Percentiles rank a stretch among this genome's conserved stretches.
These are phyloP conservation scores for Ettlia oleoabundans DNA, from an alignment of 139 green algal genomes.

Conservation along the genomic window DNA sequence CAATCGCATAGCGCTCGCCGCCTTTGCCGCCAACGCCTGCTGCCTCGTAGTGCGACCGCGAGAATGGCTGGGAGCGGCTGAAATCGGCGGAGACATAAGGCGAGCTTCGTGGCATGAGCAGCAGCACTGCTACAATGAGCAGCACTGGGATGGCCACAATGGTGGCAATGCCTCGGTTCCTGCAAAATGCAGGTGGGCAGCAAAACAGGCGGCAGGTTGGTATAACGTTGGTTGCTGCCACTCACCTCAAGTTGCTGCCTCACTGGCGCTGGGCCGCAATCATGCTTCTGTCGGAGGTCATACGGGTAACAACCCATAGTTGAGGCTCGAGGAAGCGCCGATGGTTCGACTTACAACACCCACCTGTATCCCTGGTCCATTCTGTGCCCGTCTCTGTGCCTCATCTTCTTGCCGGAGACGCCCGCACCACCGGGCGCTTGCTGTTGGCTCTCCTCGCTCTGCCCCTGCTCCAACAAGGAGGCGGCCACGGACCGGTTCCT, in stretches of 20 bases:
- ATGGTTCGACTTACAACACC: background rate
- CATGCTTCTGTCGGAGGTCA: too few species aligned
- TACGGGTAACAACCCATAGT: too few species aligned
- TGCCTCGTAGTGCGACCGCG: slow-evolving; percentile 8
- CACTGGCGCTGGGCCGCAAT: too few species aligned
- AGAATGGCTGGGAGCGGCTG: slow-evolving; percentile 40
- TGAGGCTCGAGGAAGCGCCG: background rate
- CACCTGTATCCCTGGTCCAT: slow-evolving; percentile 18
- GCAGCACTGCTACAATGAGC: slow-evolving; percentile 66
- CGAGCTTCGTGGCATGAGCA: slow-evolving; percentile 57
- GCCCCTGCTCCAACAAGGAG: background rate
- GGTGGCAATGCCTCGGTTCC: slow-evolving; percentile 14
- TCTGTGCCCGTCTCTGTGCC: background rate
- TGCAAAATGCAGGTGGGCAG: background rate
- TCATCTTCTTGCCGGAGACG: slow-evolving; percentile 13
- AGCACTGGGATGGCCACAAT: slow-evolving; percentile 52
- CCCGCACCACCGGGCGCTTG: too few species aligned
- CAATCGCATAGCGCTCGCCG: slow-evolving; percentile 78
- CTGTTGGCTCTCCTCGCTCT: background rate
- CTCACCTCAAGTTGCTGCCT: too few species aligned
- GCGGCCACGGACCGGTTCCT: background rate
- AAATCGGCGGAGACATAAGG: slow-evolving; percentile 33
- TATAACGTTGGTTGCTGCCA: too few species aligned
- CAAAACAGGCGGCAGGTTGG: too few species aligned
- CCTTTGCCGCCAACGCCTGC: background rate